These are phyloP conservation scores for Pseudogymnoascus sp. DNA, from an alignment of 2,329 filamentous ascomycete genomes.

Conservation along the genomic window DNA sequence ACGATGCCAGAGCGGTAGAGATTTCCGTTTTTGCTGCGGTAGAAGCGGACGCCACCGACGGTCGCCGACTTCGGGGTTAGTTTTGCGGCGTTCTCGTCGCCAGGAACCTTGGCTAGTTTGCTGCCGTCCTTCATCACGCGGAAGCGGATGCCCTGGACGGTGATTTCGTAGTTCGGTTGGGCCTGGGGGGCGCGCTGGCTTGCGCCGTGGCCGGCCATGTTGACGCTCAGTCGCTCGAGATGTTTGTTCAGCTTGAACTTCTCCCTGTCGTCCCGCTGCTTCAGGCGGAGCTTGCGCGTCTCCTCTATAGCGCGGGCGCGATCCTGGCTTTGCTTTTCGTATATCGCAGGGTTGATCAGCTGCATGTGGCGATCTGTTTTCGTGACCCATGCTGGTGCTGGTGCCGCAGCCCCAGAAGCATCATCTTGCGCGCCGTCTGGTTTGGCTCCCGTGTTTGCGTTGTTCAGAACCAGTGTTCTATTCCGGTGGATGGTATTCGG, in stretches of 20 bases:
- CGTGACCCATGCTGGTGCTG: constrained; percentile 52
- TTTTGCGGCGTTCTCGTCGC: constrained; percentile 57
- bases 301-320: constrained; percentile 65
- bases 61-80: constrained; percentile 65
- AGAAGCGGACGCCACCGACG: constrained; percentile 72
- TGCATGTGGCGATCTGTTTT: constrained; percentile 72
- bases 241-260: constrained; percentile 48
- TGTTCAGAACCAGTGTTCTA: constrained; percentile 58
- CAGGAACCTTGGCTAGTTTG: constrained; percentile 67
- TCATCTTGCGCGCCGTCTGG: constrained; percentile 29
- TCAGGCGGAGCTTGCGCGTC: constrained; percentile 50
- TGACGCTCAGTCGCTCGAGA: constrained; percentile 31
- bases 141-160: constrained; percentile 66
- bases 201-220: constrained; percentile 16
- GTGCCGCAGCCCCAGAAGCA: constrained; percentile 26
- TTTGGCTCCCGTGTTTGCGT: constrained; percentile 20
- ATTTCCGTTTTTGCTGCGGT: constrained; percentile 81
- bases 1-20: constrained; percentile 70
- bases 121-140: constrained; percentile 67
- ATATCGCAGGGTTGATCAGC: constrained; percentile 72
- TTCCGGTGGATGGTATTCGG: constrained; percentile 40
- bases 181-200: constrained; percentile 24
- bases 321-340: constrained; percentile 62
- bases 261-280: constrained; percentile 47
- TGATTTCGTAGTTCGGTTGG: constrained; percentile 49